These are phyloP conservation scores for Calcarisporium arbuscula DNA, from an alignment of 2,329 filamentous ascomycete species.

Conservation along the genomic window DNA sequence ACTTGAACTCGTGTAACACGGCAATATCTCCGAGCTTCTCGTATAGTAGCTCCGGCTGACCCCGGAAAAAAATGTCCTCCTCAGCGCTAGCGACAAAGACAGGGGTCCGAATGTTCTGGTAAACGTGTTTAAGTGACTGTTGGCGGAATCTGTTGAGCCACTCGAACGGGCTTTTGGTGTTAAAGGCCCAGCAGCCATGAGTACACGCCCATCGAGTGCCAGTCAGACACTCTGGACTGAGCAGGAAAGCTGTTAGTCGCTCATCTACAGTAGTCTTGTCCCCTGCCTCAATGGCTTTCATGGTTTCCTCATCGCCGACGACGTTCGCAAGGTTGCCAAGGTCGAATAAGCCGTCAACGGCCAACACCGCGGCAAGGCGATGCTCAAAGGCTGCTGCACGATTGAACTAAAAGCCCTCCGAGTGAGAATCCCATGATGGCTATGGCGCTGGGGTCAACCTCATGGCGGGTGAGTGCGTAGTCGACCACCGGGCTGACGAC, in stretches of 20 bases:
- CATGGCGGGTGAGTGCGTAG: constrained; percentile 20
- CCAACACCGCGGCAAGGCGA: constrained; percentile 32
- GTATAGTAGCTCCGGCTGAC: constrained; percentile 9
- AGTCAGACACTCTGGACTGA: constrained; percentile 6
- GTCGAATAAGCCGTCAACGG: constrained; percentile 32
- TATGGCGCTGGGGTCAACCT: constrained; percentile 24
- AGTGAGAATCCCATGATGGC: constrained; percentile 34
- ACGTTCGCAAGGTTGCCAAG: constrained; percentile 14
- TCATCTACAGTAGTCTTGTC: constrained; percentile 6
- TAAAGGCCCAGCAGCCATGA: constrained; percentile 21
- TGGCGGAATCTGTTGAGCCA: constrained; percentile 10
- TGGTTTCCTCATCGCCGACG: constrained; percentile 2
- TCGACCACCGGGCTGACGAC: constrained; percentile 35
- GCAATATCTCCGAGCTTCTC: constrained; percentile 9
- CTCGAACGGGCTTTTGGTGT: constrained; percentile 15
- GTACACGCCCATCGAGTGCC: constrained; percentile 16
- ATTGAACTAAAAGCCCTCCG: constrained; percentile 31
- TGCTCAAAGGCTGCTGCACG: constrained; percentile 38
- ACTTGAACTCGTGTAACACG: constrained; percentile 8
- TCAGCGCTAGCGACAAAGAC: constrained; percentile 17
- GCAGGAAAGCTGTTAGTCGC: constrained; percentile 10
- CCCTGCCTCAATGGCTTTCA: constrained; percentile 8
- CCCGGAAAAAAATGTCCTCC: constrained; percentile 13
- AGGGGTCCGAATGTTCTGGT: constrained; percentile 15
- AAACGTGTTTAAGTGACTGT: constrained; percentile 6